Conservation (phyloP, 2,329 filamentous ascomycete species). For the Botrytis galanthina region DNA sequence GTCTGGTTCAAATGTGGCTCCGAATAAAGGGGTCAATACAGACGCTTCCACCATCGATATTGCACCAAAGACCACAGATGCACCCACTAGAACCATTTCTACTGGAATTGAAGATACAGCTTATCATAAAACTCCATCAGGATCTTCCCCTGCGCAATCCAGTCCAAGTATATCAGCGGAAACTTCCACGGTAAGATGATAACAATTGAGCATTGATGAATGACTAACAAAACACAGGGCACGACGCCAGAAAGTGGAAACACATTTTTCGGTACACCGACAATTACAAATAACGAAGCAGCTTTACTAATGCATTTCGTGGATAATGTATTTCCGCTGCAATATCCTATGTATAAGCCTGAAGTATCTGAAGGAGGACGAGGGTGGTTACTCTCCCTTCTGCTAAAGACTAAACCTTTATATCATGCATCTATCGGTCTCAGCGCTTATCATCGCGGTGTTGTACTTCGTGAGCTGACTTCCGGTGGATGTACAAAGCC, state of each 20-base stretch:
- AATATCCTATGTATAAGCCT: constrained; percentile 62
- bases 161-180: neutral
- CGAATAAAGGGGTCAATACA: constrained; percentile 12
- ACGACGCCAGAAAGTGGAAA: neutral
- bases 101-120: neutral
- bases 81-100: neutral
- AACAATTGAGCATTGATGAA: neutral
- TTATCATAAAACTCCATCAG: neutral
- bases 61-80: neutral
- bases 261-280: constrained; percentile 14
- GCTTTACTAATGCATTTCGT: constrained; percentile 56
- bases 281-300: constrained; percentile 43
- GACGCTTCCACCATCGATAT: constrained; percentile 11
- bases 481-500: constrained; percentile 19
- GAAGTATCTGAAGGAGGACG: constrained; percentile 54
- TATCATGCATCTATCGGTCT: constrained; percentile 57
- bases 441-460: constrained; percentile 47
- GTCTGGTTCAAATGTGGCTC: constrained; percentile 8
- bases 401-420: constrained; percentile 56
- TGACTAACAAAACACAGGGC: constrained; percentile 1
- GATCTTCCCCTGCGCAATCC: neutral
- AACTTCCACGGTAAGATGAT: constrained; percentile 3
- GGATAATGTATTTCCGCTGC: constrained; percentile 60
- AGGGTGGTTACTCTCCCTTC: constrained; percentile 54
- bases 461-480: constrained; percentile 36